These are phyloP conservation scores for Spathaspora girioi DNA, from an alignment of 805 yeast species.

Conservation along the genomic window DNA sequence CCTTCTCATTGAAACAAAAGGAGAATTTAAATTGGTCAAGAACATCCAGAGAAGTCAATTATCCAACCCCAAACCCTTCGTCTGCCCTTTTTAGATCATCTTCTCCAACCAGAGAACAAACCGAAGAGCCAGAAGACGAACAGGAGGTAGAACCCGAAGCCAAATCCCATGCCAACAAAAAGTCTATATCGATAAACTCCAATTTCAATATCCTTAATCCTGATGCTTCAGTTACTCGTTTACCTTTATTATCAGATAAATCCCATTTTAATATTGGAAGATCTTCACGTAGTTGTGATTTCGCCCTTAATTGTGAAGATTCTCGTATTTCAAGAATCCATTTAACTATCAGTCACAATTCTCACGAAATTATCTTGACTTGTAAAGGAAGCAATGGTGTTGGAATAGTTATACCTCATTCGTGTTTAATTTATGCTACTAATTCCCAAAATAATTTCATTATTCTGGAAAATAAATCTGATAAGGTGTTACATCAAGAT, in stretches of 20 bases:
- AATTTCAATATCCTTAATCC: conserved; percentile 37
- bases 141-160: background rate
- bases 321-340: conserved; percentile 69
- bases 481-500: conserved; percentile 15
- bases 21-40: background rate
- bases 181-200: conserved; percentile 19
- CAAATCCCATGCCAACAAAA: conserved; percentile 4
- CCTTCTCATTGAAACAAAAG: conserved; percentile 4
- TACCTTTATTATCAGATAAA: conserved; percentile 40
- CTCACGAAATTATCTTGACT: conserved; percentile 45
- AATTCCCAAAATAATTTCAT: conserved; percentile 18
- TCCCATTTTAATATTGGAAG: conserved; percentile 55
- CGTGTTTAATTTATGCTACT: conserved; percentile 29
- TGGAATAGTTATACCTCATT: conserved; percentile 57
- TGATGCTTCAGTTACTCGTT: conserved; percentile 24
- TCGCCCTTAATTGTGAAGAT: conserved; percentile 43
- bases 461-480: conserved; percentile 20
- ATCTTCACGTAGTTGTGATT: conserved; percentile 59
- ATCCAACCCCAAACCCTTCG: conserved; percentile 76
- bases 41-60: conserved; percentile 11
- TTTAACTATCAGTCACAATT: conserved; percentile 45
- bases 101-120: conserved; percentile 26
- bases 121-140: background rate
- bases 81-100: conserved; percentile 40
- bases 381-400: conserved; percentile 87